Base-by-base conservation (phyloP, 352 stramenopile genomes). In the Blastocystis sp. region DNA sequence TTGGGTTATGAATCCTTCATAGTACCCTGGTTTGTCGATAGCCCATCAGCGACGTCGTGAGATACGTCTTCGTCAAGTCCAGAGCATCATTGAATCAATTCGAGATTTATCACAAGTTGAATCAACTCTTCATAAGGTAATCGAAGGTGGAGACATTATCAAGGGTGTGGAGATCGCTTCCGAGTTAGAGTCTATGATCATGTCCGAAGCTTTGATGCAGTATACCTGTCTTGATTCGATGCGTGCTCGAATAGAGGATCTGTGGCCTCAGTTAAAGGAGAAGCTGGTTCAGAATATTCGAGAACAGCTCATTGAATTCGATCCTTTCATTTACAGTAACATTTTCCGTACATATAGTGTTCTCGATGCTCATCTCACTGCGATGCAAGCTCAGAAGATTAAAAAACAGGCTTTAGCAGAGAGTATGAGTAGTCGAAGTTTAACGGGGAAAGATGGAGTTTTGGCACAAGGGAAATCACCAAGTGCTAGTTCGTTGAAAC, bases 101-200 rank as follows among this genome's bases (percentile, higher is more conserved):
- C n/a, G 76, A 30, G 66, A 58, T 51, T 35, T 89, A 4, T 68
- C 44, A 11, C 40, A 89, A n/a, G 40, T 89, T 19, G 60, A 89
- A 42, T 79, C 60, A 2, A 79, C 60, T 17, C 60, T 89, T n/a
- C 78, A 89, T 30, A 75, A 68, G 27, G 73, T 84, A 33, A 84
- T 84, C 33, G 73, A 84, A 24, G 42, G 51, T 19, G 73, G 73
- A 54, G 73, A 84, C 51, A 84, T 84, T 35, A 84, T 84, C 48
- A 84, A 84, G 51, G 73, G 73, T 37, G 73, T 84, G n/a, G 73
- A 84, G 30, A 84, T 84, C 73, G 73, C 73, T 37, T 84, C 73
- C 11, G 44, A 84, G 53, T 37, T 84, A 11, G 73, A 84, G 27
- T 84, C 73, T 30, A 84, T 84, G 73, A 64, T 84, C 24, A 84